phyloP scores from a whole-genome alignment of 2,329 filamentous ascomycete species.

The Neopestalotiopsis sp. region DNA sequence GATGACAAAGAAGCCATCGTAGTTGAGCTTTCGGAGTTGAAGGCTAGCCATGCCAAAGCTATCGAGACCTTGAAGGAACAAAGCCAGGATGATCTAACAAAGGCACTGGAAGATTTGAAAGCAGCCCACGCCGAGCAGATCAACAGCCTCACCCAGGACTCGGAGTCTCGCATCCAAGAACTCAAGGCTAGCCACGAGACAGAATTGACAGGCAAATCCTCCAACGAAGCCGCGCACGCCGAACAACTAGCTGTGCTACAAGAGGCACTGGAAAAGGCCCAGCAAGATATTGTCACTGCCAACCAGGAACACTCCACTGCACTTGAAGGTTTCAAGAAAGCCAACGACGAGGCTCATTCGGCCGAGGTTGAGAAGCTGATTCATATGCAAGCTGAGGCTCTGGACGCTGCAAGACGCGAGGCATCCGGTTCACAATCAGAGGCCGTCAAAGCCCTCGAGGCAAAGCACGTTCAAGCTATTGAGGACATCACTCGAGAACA shows the following conservation, averaged over 20 bases:
- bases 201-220: slow-evolving; percentile 31
- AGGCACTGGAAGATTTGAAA: slow-evolving; percentile 44
- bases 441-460: slow-evolving; percentile 43
- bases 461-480: slow-evolving; percentile 52
- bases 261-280: slow-evolving; percentile 33
- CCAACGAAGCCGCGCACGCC: slow-evolving; percentile 28
- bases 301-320: slow-evolving; percentile 40
- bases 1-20: slow-evolving; percentile 55
- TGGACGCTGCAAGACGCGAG: slow-evolving; percentile 51
- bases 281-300: slow-evolving; percentile 39
- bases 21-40: slow-evolving; percentile 58
- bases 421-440: slow-evolving; percentile 34
- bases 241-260: slow-evolving; percentile 36
- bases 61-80: slow-evolving; percentile 50
- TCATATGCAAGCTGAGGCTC: slow-evolving; percentile 47
- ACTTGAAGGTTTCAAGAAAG: slow-evolving; percentile 47
- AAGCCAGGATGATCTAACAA: slow-evolving; percentile 44
- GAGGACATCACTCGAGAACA: slow-evolving; percentile 49
- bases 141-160: slow-evolving; percentile 48
- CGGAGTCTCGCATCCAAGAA: slow-evolving; percentile 19
- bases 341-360: slow-evolving; percentile 45
- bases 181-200: slow-evolving; percentile 31
- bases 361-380: slow-evolving; percentile 54
- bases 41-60: slow-evolving; percentile 59
- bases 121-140: slow-evolving; percentile 50